A percentile compares a stretch with the other conserved stretches of the same genome.
Conservation (phyloP, 2,329 filamentous ascomycete genomes). For the Fusarium citri region DNA sequence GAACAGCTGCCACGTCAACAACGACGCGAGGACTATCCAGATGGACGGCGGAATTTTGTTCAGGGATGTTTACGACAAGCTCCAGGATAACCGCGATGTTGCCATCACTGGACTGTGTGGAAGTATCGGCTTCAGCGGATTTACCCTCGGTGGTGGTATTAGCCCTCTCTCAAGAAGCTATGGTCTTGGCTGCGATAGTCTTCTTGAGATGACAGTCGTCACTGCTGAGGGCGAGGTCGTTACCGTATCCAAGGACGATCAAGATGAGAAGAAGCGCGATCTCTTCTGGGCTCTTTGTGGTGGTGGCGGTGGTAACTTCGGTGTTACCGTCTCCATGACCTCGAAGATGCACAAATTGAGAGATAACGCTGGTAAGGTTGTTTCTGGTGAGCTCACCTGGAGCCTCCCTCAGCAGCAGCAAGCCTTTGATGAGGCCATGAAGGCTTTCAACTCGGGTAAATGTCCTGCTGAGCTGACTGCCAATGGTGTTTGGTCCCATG, state of each 20-base stretch:
- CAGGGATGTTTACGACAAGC: slow-evolving; percentile 7
- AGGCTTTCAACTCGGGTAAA: not conserved
- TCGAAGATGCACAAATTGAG: slow-evolving; percentile 1
- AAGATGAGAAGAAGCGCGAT: not conserved
- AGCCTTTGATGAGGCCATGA: not conserved
- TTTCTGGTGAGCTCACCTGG: slow-evolving; percentile 1
- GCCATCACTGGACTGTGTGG: slow-evolving; percentile 3
- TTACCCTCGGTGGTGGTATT: slow-evolving; percentile 7
- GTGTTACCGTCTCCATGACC: not conserved
- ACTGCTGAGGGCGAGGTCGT: not conserved
- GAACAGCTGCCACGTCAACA: not conserved
- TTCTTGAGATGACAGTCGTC: slow-evolving; percentile 3
- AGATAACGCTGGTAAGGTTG: not conserved
- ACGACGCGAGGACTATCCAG: not conserved
- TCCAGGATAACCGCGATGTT: slow-evolving; percentile 10
- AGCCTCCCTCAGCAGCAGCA: slow-evolving; percentile 3
- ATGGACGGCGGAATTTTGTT: slow-evolving; percentile 6
- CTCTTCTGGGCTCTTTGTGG: slow-evolving; percentile 18
- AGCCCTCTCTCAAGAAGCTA: slow-evolving; percentile 11
- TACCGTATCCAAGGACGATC: not conserved
- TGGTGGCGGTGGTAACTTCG: slow-evolving; percentile 9
- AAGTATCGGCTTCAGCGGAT: slow-evolving; percentile 3
- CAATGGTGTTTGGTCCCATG: slow-evolving; percentile 3
- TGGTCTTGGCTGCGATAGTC: slow-evolving; percentile 7
- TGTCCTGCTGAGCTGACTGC: slow-evolving; percentile 3